phyloP scores from a whole-genome alignment of 2,329 filamentous ascomycete genomes.

The Beauveria caledonica region DNA sequence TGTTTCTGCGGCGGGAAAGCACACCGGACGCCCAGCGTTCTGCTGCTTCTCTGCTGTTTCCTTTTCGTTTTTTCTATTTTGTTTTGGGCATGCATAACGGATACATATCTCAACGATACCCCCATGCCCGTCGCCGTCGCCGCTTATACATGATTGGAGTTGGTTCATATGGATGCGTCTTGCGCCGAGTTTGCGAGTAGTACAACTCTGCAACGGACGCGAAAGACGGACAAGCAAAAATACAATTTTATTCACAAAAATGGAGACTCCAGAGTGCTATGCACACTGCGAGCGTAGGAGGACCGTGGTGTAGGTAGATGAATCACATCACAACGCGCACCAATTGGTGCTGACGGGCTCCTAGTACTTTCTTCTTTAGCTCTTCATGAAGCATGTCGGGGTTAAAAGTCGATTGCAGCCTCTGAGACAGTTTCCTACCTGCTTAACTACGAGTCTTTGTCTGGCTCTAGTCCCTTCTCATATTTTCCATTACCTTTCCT shows the following conservation, averaged over 20 bases:
- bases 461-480: background rate
- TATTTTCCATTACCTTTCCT: background rate
- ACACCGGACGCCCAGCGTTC: background rate
- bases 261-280: background rate
- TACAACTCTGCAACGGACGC: background rate
- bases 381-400: background rate
- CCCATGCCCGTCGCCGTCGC: constrained; percentile 12
- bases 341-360: background rate
- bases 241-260: background rate
- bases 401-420: background rate
- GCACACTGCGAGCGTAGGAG: background rate
- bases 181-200: background rate
- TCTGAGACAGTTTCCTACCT: too few relatives aligned
- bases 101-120: constrained; percentile 15
- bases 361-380: background rate
- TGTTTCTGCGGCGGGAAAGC: background rate
- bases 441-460: too few relatives aligned
- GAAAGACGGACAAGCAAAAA: constrained; percentile 8
- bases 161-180: constrained; percentile 8
- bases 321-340: background rate
- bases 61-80: background rate
- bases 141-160: constrained; percentile 13
- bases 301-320: background rate
- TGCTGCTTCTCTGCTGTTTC: background rate
- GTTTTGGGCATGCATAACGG: constrained; percentile 13